A percentile compares a stretch with the other conserved stretches of the same genome.
Conservation (phyloP, 2,329 filamentous ascomycete genomes). For the Chalara sp. region DNA sequence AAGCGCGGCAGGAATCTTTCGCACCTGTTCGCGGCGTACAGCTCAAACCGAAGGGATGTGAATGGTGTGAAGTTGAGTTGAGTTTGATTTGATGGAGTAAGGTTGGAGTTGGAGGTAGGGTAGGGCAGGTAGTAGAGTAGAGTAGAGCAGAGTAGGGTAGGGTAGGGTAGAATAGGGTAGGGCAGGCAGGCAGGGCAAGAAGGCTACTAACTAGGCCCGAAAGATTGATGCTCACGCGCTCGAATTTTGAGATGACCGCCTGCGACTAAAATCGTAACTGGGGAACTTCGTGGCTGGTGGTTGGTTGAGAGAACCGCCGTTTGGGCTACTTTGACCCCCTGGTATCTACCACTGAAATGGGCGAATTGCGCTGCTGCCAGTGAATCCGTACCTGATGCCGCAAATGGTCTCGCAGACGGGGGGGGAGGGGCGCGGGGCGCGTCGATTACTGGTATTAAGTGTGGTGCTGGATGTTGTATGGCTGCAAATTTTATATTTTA, state of each 20-base stretch:
- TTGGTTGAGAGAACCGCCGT: slow-evolving; percentile 17
- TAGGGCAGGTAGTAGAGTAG: neutral
- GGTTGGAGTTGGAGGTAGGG: too few relatives aligned
- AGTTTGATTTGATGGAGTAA: slow-evolving; percentile 18
- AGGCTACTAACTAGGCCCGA: slow-evolving; percentile 21
- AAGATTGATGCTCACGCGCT: slow-evolving; percentile 29
- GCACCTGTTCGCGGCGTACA: too few relatives aligned
- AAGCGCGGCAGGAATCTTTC: too few relatives aligned
- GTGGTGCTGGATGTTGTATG: too few relatives aligned
- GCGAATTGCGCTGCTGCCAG: too few relatives aligned
- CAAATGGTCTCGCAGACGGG: too few relatives aligned
- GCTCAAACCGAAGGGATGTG: neutral
- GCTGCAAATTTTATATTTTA: too few relatives aligned
- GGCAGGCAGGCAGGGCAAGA: slow-evolving; percentile 9
- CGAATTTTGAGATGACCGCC: slow-evolving; percentile 24
- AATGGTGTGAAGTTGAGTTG: slow-evolving; percentile 9
- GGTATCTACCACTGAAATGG: too few relatives aligned
- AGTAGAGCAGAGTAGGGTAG: neutral
- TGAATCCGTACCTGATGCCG: too few relatives aligned
- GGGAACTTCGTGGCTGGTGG: slow-evolving; percentile 13
- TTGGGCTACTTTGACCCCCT: neutral
- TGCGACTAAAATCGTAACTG: slow-evolving; percentile 17
- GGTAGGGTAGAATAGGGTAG: slow-evolving; percentile 12
- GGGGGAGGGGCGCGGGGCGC: too few relatives aligned
- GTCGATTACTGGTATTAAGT: too few relatives aligned